Percentiles rank a stretch among this genome's conserved stretches.
Evolutionary conservation across 2,329 filamentous ascomycete species (phyloP).

Genomic region (Didymellaceae sp.): DNA sequence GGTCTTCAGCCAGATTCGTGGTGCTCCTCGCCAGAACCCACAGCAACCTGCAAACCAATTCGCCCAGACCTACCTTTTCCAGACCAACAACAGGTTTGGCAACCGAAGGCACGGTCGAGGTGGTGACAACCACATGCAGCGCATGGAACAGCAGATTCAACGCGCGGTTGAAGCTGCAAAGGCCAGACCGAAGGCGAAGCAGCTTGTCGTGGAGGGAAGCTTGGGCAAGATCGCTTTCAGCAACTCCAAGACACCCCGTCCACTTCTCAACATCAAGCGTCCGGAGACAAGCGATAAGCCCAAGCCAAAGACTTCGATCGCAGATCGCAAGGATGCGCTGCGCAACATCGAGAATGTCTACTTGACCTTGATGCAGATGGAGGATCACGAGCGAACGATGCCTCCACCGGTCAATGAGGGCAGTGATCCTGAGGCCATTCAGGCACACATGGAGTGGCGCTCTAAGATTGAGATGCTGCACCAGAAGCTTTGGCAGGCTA

Average conservation of each 20-base stretch:
- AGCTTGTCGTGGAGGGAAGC: conserved; percentile 94
- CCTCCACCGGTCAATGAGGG: conserved; percentile 71
- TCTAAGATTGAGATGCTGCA: conserved; percentile 75
- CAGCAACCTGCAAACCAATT: conserved; percentile 95
- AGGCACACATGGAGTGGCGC: conserved; percentile 80
- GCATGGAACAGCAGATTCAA: conserved; percentile 99
- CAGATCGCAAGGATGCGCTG: conserved; percentile 81
- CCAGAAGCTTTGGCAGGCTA: conserved; percentile 78
- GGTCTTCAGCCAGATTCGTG: conserved; percentile 92
- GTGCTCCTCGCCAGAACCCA: conserved; percentile 86
- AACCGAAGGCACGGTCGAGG: conserved; percentile 77
- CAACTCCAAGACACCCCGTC: conserved; percentile 96
- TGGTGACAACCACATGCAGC: conserved; percentile 95
- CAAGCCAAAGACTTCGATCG: conserved; percentile 58
- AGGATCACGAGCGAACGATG: conserved; percentile 86
- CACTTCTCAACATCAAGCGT: conserved; percentile 93
- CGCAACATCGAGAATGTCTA: conserved; percentile 91
- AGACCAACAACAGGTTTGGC: conserved; percentile 86
- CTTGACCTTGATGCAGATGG: conserved; percentile 85
- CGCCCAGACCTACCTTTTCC: conserved; percentile 95
- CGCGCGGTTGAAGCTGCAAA: conserved; percentile 96
- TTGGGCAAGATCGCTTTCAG: conserved; percentile 98
- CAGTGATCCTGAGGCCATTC: conserved; percentile 71
- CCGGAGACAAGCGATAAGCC: conserved; percentile 67
- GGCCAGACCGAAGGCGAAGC: conserved; percentile 96